Evolutionary conservation across 1,284 basidiomycete genomes (phyloP).

Genomic region (Moesziomyces sp.): DNA sequence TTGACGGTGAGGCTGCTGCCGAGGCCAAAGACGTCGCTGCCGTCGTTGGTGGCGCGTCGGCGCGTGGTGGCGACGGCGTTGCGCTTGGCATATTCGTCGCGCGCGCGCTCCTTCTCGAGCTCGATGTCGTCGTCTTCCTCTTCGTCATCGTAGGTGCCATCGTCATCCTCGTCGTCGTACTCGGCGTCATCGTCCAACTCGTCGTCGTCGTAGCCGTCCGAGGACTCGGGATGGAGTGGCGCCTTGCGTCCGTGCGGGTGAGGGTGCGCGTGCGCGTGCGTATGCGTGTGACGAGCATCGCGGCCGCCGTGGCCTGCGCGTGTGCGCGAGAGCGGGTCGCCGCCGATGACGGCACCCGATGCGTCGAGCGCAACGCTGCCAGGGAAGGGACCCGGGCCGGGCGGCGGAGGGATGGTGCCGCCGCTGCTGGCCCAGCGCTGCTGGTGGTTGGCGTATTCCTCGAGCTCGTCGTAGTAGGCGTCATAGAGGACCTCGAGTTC

Average conservation of each 20-base stretch:
- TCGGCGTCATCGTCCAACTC: conserved; percentile 63
- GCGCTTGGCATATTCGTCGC: conserved; percentile 58
- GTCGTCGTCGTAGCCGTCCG: conserved; percentile 60
- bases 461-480: conserved; percentile 99
- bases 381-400: conserved; percentile 96
- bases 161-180: conserved; percentile 74
- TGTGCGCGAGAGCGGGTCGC: conserved; percentile 70
- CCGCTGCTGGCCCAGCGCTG: conserved; percentile 88
- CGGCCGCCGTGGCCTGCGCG: conserved; percentile 24
- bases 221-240: conserved; percentile 41
- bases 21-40: conserved; percentile 80
- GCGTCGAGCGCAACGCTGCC: conserved; percentile 92
- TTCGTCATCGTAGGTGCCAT: conserved; percentile 64
- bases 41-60: conserved; percentile 34
- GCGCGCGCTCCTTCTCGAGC: conserved; percentile 60
- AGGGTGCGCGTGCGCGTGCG: conserved; percentile 50
- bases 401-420: conserved; percentile 86
- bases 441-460: conserved; percentile 97
- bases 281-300: conserved; percentile 48
- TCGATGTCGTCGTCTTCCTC: conserved; percentile 61
- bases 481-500: conserved; percentile 99
- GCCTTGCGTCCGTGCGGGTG: conserved; percentile 40
- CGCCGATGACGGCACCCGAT: conserved; percentile 84
- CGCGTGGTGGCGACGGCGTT: conserved; percentile 26
- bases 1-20: conserved; percentile 83